Base-by-base conservation (phyloP, 148 eudicot genomes). In the Rhododendron griersonianum region DNA sequence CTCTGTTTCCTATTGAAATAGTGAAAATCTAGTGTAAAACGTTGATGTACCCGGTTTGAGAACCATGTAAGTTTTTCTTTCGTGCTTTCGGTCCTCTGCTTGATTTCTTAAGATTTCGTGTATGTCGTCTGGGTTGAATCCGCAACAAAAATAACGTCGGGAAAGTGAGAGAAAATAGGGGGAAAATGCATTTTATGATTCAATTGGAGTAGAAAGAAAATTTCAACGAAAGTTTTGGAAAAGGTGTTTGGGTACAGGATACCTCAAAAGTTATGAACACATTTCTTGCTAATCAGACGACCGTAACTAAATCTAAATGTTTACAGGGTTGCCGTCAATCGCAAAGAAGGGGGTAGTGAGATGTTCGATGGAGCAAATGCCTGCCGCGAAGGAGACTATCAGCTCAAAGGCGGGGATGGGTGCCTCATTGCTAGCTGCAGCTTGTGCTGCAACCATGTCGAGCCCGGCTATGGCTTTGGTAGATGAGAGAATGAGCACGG, bases 401-500 rank as follows among this genome's bases (percentile, higher is more conserved):
- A 51, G 53, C 28, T 69, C 91, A 21, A 89, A 39, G 11, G 15
- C 86, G 65, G 87, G 89, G 7, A 85, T 87, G 91, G 87, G 86
- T 7, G 91, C 88, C 33, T 86, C 92, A 6, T 30, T 87, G 85
- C 35, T 88, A 69, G 91, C 91, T 7, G 92, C 91, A 45, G 90
- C 91, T 6, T 71, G 74, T 3, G 91, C 93, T 0, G 91, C 92
- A 55, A 83, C 92, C 82, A 87, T 93, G 88, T 91, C 98, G 3
- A 93, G 93, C 94, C 98, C 99, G 3, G 95, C 96, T 47, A 89
- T 91, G 96, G 99, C 99, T 5, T 84, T 98, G 84, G 99, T 98
- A 84, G 99, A 98, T 44, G 98, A 95, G 73, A 95, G 99, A 84
- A 91, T 98, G 96, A 95, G 95, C 95, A 98, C 99, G 14, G 99